phyloP scores from a whole-genome alignment of 306 rosid species.

The Rosa multiflora region DNA sequence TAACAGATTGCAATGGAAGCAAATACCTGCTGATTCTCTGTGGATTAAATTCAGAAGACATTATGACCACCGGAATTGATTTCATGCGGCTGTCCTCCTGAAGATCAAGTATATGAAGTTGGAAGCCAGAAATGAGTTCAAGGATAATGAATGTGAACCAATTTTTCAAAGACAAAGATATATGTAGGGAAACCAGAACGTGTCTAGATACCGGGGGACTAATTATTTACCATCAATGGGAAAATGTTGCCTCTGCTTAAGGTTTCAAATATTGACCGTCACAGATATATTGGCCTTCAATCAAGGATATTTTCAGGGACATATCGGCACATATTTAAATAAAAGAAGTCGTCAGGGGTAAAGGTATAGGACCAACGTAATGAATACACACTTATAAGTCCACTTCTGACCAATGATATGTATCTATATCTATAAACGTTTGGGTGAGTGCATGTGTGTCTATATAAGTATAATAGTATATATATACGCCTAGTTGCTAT shows the following conservation, averaged over 20 bases:
- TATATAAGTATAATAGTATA: not conserved
- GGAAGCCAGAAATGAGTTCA: not conserved
- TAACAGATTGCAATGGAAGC: not conserved
- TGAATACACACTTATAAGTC: not conserved
- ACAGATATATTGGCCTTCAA: not conserved
- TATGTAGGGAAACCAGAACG: not conserved
- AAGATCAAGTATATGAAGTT: constrained; percentile 1
- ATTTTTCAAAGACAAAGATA: not conserved
- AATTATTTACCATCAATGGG: not conserved
- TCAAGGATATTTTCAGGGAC: not conserved
- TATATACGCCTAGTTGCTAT: not conserved
- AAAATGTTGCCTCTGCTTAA: not conserved
- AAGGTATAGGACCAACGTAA: not conserved
- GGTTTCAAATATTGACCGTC: not conserved
- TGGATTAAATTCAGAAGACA: constrained; percentile 12
- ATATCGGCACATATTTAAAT: not conserved
- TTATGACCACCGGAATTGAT: constrained; percentile 10
- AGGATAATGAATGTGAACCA: not conserved
- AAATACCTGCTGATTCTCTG: constrained; percentile 9
- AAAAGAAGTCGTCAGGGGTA: not conserved
- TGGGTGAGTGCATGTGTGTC: too few species aligned
- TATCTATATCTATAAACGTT: not conserved
- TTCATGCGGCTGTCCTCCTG: constrained; percentile 8
- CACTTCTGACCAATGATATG: not conserved
- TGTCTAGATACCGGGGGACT: not conserved